Evolutionary conservation across 2,329 filamentous ascomycete genomes (phyloP), one percentile per base, ranked within the genome.

Genomic region (Aspergillus hortae): DNA sequence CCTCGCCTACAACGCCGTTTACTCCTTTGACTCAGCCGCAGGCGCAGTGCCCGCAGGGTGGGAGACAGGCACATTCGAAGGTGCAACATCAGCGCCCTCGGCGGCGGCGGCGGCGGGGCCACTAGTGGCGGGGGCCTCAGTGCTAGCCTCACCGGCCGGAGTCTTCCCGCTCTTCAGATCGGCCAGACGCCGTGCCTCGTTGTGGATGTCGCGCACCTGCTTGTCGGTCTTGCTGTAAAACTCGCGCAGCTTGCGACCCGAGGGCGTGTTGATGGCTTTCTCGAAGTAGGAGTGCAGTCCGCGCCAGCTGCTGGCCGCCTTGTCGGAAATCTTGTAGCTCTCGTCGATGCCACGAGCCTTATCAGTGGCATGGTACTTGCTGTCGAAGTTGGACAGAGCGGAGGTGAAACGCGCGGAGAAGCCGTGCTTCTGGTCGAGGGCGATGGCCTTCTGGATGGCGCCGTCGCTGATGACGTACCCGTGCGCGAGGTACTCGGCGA

Each of bases 401-500:
- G 72, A 78, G 57, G 89, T 84, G 82, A 99, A 99, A 62, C 86
- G 85, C 66, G 72, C 79, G 53, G 88, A 89, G 65, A 97, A 86
- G 61, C 90, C 90, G 74, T 97, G 92, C 77, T 92, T 88, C 70
- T 88, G 79, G 78, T 99, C 94, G 47, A 97, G 84, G 27, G 89
- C 84, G 65, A 99, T 89, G 57, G 90, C 92, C 57, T 82, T 82
- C 76, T 94, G 83, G 62, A 96, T 86, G 46, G 89, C 89, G 51
- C 81, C 77, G 67, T 88, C 86, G 55, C 82, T 91, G 59, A 97
- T 80, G 36, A 86, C 82, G 76, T 99, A 99, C 62, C 94, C 94
- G 65, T 96, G 90, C 10, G 94, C 92, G 32, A 99, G 87, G 74
- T 97, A 96, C 77, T 99, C 94, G 59, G 94, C 94, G 46, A 96